Conservation (phyloP, 1,139 yeast species). For the Magnusiomyces ingens region DNA sequence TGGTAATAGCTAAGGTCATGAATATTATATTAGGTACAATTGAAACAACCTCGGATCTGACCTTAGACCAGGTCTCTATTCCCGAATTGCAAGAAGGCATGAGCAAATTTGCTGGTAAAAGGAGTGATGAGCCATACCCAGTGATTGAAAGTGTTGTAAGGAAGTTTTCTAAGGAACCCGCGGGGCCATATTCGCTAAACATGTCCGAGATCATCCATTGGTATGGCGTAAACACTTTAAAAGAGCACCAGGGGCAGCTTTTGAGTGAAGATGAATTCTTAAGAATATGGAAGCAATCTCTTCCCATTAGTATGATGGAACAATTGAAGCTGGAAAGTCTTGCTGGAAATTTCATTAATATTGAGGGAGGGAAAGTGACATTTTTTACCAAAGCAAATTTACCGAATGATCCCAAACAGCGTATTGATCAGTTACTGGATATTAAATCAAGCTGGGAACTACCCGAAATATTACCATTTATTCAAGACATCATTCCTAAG, state of each 20-base stretch:
- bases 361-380: not conserved
- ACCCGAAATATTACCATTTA: conserved; percentile 64
- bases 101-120: conserved; percentile 6
- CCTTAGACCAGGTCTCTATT: conserved; percentile 16
- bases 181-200: conserved; percentile 13
- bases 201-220: conserved; percentile 10
- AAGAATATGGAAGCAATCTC: not conserved
- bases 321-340: not conserved
- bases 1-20: conserved; percentile 35
- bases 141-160: conserved; percentile 35
- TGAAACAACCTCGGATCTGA: conserved; percentile 23
- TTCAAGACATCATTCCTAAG: conserved; percentile 46
- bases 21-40: conserved; percentile 38
- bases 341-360: not conserved
- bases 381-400: conserved; percentile 9
- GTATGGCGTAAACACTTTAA: conserved; percentile 13
- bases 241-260: conserved; percentile 7
- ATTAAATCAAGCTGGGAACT: conserved; percentile 62
- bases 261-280: not conserved
- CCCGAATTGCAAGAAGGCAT: conserved; percentile 26
- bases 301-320: conserved; percentile 1
- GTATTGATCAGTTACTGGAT: conserved; percentile 47
- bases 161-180: not conserved
- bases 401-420: conserved; percentile 22
- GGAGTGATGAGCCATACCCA: conserved; percentile 14